A percentile compares a stretch with the other conserved stretches of the same genome.
phyloP scores from a whole-genome alignment of 805 yeast genomes.

The Blastobotrys parvus region DNA sequence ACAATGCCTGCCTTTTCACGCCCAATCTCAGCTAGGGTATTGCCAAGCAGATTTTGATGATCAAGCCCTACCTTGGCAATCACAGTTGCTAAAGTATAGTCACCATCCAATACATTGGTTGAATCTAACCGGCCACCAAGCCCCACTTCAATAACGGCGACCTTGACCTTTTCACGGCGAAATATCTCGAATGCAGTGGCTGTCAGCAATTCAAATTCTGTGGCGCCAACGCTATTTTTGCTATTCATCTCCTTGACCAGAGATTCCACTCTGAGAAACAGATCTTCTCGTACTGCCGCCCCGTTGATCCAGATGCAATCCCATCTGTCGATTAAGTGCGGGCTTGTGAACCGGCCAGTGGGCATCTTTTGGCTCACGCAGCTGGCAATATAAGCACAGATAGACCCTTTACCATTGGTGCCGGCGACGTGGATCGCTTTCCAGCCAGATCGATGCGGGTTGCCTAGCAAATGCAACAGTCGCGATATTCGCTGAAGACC shows the following conservation, averaged over 20 bases:
- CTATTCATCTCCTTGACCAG: conserved; percentile 37
- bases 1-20: conserved; percentile 81
- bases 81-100: conserved; percentile 52
- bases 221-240: conserved; percentile 47
- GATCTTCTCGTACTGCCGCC: conserved; percentile 38
- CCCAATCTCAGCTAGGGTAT: conserved; percentile 58
- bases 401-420: conserved; percentile 94
- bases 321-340: conserved; percentile 65
- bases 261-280: conserved; percentile 39
- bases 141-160: conserved; percentile 91
- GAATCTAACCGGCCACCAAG: conserved; percentile 87
- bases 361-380: conserved; percentile 40
- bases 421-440: conserved; percentile 89
- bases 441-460: conserved; percentile 53
- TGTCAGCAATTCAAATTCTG: conserved; percentile 83
- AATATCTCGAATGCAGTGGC: conserved; percentile 80
- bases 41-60: conserved; percentile 72
- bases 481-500: conserved; percentile 45
- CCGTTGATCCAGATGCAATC: conserved; percentile 71
- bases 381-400: conserved; percentile 71
- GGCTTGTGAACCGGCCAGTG: conserved; percentile 83
- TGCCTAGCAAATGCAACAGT: conserved; percentile 46
- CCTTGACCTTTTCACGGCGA: conserved; percentile 45
- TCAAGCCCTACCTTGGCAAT: conserved; percentile 83
- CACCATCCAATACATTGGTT: conserved; percentile 52